Evolutionary conservation across 1,284 basidiomycete species (phyloP).

Genomic region (Puccinia horiana): DNA sequence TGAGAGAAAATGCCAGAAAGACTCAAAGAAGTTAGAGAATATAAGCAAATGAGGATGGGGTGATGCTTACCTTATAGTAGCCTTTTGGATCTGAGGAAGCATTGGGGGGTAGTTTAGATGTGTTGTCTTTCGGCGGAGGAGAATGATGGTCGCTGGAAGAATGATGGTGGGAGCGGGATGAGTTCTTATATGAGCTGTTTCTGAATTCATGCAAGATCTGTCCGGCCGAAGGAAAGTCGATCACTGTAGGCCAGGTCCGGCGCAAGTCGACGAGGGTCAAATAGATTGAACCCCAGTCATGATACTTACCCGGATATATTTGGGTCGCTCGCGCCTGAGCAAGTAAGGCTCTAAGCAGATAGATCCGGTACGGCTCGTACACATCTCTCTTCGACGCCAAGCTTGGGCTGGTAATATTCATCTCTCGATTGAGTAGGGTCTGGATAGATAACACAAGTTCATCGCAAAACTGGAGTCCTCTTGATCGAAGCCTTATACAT

Average conservation of each 20-base stretch:
- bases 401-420: not conserved
- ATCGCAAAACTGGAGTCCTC: too few species aligned
- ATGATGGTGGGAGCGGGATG: not conserved
- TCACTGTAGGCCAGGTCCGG: not conserved
- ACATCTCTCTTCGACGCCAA: not conserved
- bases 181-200: not conserved
- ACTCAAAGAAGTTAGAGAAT: not conserved
- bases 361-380: conserved; percentile 2
- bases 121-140: not conserved
- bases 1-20: not conserved
- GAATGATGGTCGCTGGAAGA: too few species aligned
- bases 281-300: not conserved
- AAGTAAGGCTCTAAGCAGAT: not conserved
- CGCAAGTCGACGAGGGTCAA: not conserved
- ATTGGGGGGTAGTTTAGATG: not conserved
- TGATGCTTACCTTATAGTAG: not conserved
- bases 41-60: not conserved
- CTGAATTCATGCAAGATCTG: not conserved
- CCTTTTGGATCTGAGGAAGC: not conserved
- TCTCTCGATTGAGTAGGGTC: not conserved
- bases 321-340: not conserved
- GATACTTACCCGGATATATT: too few species aligned
- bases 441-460: not conserved
- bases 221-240: not conserved
- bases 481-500: not conserved